Evolutionary conservation across 2,329 filamentous ascomycete genomes (phyloP).

Genomic region (Pezizomycotina sp.): DNA sequence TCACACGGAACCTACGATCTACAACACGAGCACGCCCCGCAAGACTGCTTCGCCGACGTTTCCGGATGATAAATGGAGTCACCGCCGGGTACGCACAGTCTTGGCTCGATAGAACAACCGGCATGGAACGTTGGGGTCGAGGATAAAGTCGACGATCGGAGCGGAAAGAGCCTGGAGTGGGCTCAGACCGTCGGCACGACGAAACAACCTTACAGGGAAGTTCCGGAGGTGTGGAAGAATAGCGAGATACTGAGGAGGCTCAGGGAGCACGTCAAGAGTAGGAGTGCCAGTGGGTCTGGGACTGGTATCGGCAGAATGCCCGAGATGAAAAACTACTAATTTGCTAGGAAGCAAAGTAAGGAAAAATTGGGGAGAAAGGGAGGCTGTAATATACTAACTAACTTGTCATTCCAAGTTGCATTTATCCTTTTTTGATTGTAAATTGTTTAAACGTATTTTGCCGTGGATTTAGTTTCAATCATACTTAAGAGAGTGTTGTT

Average conservation of each 20-base stretch:
- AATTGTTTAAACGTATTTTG: too few species aligned
- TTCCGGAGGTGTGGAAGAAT: slow-evolving; percentile 68
- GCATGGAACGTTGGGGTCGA: slow-evolving; percentile 16
- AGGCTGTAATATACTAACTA: too few species aligned
- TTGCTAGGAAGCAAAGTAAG: too few species aligned
- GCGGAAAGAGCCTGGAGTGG: slow-evolving; percentile 62
- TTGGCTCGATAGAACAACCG: slow-evolving; percentile 14
- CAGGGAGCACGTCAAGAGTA: slow-evolving; percentile 60
- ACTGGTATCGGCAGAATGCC: slow-evolving; percentile 3
- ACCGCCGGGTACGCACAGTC: slow-evolving; percentile 5
- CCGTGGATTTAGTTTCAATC: too few species aligned
- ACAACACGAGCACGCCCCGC: slow-evolving; percentile 22
- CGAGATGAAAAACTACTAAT: too few species aligned
- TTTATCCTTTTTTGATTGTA: too few species aligned
- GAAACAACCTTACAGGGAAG: slow-evolving; percentile 80
- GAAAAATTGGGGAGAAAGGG: too few species aligned
- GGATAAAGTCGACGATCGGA: slow-evolving; percentile 36
- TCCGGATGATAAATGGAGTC: slow-evolving; percentile 10
- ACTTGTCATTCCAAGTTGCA: too few species aligned
- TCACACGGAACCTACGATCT: slow-evolving; percentile 7
- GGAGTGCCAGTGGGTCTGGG: slow-evolving; percentile 44
- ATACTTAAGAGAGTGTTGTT: too few species aligned
- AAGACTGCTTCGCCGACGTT: slow-evolving; percentile 28
- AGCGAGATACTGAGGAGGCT: slow-evolving; percentile 64
- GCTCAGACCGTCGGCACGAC: slow-evolving; percentile 90